A percentile compares a stretch with the other conserved stretches of the same genome.
Conservation (phyloP, 2,329 filamentous ascomycete genomes). For the Phaeosphaeria sp. region DNA sequence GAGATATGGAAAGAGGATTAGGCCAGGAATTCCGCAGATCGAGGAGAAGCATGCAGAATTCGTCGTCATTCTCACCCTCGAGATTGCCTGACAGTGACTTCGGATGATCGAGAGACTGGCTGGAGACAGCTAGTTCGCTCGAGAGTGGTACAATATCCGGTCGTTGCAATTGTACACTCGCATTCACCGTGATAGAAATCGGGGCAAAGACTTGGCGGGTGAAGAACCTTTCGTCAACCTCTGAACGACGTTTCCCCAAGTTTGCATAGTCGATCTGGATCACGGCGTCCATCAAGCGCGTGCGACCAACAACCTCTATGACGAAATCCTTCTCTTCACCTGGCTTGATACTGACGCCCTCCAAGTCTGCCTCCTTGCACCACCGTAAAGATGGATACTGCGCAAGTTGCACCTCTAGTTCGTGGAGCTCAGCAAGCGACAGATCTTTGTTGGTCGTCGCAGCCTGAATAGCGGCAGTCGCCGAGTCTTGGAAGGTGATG, state of each 20-base stretch:
- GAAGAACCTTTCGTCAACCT: constrained; percentile 76
- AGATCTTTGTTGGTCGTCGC: constrained; percentile 79
- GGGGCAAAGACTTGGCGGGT: constrained; percentile 83
- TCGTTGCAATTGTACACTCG: constrained; percentile 80
- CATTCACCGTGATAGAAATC: constrained; percentile 88
- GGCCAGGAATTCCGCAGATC: constrained; percentile 93
- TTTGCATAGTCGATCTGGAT: constrained; percentile 88
- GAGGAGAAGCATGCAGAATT: constrained; percentile 79
- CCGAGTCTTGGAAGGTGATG: constrained; percentile 90
- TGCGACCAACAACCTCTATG: constrained; percentile 85
- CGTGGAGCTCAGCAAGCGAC: constrained; percentile 79
- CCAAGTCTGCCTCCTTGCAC: constrained; percentile 52
- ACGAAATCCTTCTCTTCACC: constrained; percentile 74
- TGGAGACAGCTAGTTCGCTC: constrained; percentile 63
- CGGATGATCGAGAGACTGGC: constrained; percentile 25
- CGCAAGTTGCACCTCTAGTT: constrained; percentile 80
- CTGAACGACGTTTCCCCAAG: constrained; percentile 72
- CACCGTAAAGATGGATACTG: constrained; percentile 68
- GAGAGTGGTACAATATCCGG: constrained; percentile 80
- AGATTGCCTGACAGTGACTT: constrained; percentile 54
- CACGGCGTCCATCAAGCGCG: constrained; percentile 78
- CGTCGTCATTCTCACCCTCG: constrained; percentile 54
- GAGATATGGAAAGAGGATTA: constrained; percentile 71
- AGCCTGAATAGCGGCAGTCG: constrained; percentile 75
- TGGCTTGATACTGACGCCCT: constrained; percentile 65